Base-by-base conservation (phyloP, 768 basidiomycete species). In the Trametes meyenii region DNA sequence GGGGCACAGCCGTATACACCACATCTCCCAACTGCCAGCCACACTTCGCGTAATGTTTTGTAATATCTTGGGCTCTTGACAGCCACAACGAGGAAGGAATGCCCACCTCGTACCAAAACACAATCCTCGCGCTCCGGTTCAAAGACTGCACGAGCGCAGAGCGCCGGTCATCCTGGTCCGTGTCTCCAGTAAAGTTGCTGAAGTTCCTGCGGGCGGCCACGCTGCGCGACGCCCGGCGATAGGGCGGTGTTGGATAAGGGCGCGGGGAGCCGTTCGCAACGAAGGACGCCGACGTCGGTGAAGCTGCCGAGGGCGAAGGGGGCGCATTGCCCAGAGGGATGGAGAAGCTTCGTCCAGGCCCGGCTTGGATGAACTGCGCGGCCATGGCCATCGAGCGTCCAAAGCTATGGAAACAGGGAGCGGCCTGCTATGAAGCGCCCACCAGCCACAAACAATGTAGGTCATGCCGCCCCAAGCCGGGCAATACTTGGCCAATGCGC, bases 21-120 rank as follows among this genome's bases (percentile, higher is more conserved):
- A n/a, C n/a, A n/a, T n/a, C n/a, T n/a, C n/a, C n/a, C n/a, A n/a
- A n/a, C n/a, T n/a, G n/a, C n/a, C n/a, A n/a, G n/a, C n/a, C n/a
- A n/a, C 29, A 33, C 29, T 8, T 33, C 29, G 8, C 29, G 29
- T 33, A 33, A 8, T 8, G 29, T 33, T 33, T 8, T 8, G 3
- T 33, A 8, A 33, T 33, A 33, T 33, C 45, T 8, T 50, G 33
- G 17, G 35, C 17, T 26, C 45, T 58, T 33, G 36, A 39, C 45
- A 38, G 26, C 46, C 21, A 24, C 35, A 35, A 52, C 4, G 24
- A 52, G 16, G 6, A 23, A 58, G 2, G 11, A 17, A 13, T 23
- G 61, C 72, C 65, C 62, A 85, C 84, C 75, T 86, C 84, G 75
- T 87, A 87, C 87, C 87, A 89, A 61, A 88, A 82, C 54, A 89